These are phyloP conservation scores for Rhizomucor pusillus DNA, from an alignment of 371 early-diverging fungal species.

Conservation along the genomic window DNA sequence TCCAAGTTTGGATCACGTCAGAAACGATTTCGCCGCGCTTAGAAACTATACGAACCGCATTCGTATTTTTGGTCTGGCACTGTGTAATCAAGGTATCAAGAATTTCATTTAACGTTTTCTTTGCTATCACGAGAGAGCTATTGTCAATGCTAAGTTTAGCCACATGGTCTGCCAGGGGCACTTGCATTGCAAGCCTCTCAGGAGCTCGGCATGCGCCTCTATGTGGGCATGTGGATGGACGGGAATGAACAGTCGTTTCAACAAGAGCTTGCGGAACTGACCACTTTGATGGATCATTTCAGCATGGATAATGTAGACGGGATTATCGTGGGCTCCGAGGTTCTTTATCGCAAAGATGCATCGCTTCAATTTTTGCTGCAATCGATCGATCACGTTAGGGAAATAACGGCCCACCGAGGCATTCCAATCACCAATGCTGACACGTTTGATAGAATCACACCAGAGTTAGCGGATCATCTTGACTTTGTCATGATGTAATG, in stretches of 20 bases:
- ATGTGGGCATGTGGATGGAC: slow-evolving; percentile 65
- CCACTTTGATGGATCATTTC: no score
- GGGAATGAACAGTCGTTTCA: no score
- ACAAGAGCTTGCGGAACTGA: no score
- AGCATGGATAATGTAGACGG: slow-evolving; percentile 42
- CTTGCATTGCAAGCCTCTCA: slow-evolving; percentile 57
- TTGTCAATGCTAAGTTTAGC: no score
- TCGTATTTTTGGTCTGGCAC: slow-evolving; percentile 50
- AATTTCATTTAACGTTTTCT: no score
- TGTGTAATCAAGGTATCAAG: slow-evolving; percentile 58
- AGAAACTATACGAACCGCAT: slow-evolving; percentile 52
- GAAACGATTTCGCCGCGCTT: slow-evolving; percentile 43
- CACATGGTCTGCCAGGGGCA: slow-evolving; percentile 10
- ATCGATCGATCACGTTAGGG: slow-evolving; percentile 33
- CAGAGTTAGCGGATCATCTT: slow-evolving; percentile 43
- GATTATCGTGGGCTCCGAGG: slow-evolving; percentile 63
- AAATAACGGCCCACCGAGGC: slow-evolving; percentile 24
- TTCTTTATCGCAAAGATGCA: slow-evolving; percentile 56
- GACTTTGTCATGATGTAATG: slow-evolving; percentile 59
- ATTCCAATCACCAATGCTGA: slow-evolving; percentile 53
- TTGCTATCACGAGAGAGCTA: no score
- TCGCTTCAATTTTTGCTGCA: slow-evolving; percentile 31
- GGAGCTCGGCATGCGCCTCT: slow-evolving; percentile 49
- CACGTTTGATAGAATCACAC: slow-evolving; percentile 50
- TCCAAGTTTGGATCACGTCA: slow-evolving; percentile 46